Evolutionary conservation across 805 yeast genomes (phyloP).

Genomic region (Ogataea thermomethanolica): DNA sequence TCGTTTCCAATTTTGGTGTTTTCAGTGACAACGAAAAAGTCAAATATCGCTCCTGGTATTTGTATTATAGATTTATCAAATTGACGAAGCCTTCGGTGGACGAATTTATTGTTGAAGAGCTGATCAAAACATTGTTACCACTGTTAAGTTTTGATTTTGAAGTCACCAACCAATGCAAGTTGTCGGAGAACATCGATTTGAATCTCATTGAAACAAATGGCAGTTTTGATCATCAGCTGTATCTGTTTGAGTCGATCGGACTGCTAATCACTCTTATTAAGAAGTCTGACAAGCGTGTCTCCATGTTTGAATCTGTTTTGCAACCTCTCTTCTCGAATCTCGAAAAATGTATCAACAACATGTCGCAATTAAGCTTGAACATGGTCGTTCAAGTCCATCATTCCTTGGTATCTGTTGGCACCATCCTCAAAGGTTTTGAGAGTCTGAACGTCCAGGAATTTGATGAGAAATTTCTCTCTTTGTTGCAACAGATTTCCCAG

Average conservation of each 20-base stretch:
- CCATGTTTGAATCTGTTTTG: conserved; percentile 60
- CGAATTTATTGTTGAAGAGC: conserved; percentile 47
- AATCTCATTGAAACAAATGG: conserved; percentile 48
- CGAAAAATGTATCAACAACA: conserved; percentile 54
- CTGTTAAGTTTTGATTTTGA: conserved; percentile 63
- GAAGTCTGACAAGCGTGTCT: conserved; percentile 39
- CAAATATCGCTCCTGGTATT: conserved; percentile 83
- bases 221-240: conserved; percentile 74
- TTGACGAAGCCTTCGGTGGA: conserved; percentile 65
- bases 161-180: conserved; percentile 28
- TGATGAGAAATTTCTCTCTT: conserved; percentile 30
- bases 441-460: conserved; percentile 26
- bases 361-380: conserved; percentile 37
- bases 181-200: conserved; percentile 32
- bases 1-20: conserved; percentile 77
- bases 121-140: conserved; percentile 58
- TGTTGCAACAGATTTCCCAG: conserved; percentile 50
- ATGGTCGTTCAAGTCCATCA: conserved; percentile 78
- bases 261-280: conserved; percentile 57
- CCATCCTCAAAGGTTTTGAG: conserved; percentile 83
- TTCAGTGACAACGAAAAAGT: conserved; percentile 73
- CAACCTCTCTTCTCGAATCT: conserved; percentile 72
- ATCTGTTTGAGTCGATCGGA: conserved; percentile 85
- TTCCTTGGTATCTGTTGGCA: conserved; percentile 81
- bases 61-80: conserved; percentile 79